These are phyloP conservation scores for Citrus glauca DNA, from an alignment of 345 rosid species.

Conservation along the genomic window DNA sequence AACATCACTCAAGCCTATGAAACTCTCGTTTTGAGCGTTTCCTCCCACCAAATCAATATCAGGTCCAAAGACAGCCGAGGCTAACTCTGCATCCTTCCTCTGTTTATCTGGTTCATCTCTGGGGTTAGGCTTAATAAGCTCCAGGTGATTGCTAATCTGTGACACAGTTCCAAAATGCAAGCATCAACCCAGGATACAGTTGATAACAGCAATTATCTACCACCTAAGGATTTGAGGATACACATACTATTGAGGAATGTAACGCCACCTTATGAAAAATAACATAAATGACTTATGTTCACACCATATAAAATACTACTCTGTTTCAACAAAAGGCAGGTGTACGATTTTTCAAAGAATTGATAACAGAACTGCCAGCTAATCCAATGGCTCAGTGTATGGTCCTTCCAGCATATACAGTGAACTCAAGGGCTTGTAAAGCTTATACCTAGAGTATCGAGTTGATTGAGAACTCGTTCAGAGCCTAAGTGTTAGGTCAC, in stretches of 20 bases:
- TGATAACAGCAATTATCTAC: not conserved
- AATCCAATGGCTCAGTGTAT: not conserved
- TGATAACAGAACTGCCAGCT: not conserved
- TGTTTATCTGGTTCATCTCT: slow-evolving; percentile 85
- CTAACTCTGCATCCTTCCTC: slow-evolving; percentile 86
- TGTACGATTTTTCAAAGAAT: not conserved
- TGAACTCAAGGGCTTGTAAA: not conserved
- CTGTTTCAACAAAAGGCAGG: not conserved
- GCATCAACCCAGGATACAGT: not conserved
- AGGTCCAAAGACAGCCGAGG: slow-evolving; percentile 70
- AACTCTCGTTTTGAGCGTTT: slow-evolving; percentile 58
- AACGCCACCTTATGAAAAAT: not conserved
- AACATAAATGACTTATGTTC: not conserved
- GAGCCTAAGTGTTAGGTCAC: not conserved
- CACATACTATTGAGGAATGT: not conserved
- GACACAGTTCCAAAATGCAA: slow-evolving; percentile 13
- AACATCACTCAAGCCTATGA: slow-evolving; percentile 79
- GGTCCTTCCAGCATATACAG: not conserved
- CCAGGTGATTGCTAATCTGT: slow-evolving; percentile 94
- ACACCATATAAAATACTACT: not conserved
- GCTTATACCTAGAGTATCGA: not conserved
- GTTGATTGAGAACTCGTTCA: not conserved
- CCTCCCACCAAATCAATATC: slow-evolving; percentile 88
- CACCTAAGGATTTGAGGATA: not conserved
- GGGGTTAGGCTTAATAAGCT: slow-evolving; percentile 93